Evolutionary conservation across 257 asterid species (phyloP).

Genomic region (Primulina huaijiensis): DNA sequence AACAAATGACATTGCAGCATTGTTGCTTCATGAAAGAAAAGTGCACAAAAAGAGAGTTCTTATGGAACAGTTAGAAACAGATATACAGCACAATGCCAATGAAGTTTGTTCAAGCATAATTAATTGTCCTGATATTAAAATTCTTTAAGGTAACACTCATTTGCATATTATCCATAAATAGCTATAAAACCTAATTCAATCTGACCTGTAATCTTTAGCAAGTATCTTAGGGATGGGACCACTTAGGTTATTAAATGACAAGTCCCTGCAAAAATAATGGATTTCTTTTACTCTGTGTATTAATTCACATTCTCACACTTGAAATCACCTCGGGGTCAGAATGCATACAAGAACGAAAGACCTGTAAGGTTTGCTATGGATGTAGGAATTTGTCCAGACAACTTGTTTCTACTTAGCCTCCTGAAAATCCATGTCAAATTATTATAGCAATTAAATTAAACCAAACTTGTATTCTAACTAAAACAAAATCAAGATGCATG

Average conservation of each 20-base stretch:
- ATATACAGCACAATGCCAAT: not conserved
- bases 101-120: not conserved
- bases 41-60: not conserved
- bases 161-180: not conserved
- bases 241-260: constrained; percentile 80
- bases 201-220: constrained; percentile 88
- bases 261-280: constrained; percentile 60
- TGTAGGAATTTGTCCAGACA: constrained; percentile 73
- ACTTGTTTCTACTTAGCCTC: constrained; percentile 76
- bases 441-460: constrained; percentile 10
- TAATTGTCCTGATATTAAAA: not conserved
- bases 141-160: not conserved
- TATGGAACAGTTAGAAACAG: not conserved
- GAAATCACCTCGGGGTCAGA: constrained; percentile 26
- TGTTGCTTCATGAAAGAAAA: not conserved
- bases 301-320: constrained; percentile 6
- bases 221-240: constrained; percentile 75
- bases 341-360: constrained; percentile 87
- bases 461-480: constrained; percentile 7
- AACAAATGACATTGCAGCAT: not conserved
- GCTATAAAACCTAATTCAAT: not conserved
- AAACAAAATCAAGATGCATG: not conserved
- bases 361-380: constrained; percentile 72
- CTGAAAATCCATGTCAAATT: constrained; percentile 41
- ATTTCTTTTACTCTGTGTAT: constrained; percentile 12